Conservation (phyloP, 345 rosid genomes). For the Populus nigra region DNA sequence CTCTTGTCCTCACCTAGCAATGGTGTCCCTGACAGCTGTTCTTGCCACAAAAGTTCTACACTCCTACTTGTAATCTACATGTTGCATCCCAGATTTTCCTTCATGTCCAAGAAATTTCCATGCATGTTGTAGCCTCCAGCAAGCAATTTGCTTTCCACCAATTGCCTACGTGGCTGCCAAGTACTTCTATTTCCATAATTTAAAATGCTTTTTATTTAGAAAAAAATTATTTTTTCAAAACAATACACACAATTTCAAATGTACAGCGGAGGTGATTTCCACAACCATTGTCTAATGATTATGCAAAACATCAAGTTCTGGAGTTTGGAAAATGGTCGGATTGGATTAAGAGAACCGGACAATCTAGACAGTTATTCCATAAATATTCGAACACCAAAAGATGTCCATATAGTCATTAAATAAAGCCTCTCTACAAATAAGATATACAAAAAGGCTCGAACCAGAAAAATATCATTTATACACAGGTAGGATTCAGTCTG, state of each 20-base stretch:
- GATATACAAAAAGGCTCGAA: neutral
- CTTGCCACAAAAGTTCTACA: neutral
- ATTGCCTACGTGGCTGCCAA: no score
- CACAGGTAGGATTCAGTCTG: neutral
- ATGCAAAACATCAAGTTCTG: neutral
- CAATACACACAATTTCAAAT: no score
- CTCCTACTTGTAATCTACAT: no score
- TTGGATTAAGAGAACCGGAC: neutral
- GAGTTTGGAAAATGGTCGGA: neutral
- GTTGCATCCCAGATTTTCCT: no score
- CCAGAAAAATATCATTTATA: neutral
- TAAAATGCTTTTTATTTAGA: no score
- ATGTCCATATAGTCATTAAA: neutral
- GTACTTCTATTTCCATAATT: no score
- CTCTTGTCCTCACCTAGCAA: neutral
- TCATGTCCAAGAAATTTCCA: no score
- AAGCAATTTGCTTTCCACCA: neutral
- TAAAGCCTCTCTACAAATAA: neutral
- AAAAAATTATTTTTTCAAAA: no score
- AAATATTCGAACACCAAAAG: neutral
- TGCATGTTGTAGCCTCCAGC: no score
- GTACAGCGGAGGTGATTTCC: neutral
- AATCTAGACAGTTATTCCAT: neutral
- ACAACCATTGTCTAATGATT: neutral
- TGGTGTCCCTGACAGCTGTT: neutral